Evolutionary conservation across 306 rosid genomes (phyloP).

Genomic region (Betula pendula): DNA sequence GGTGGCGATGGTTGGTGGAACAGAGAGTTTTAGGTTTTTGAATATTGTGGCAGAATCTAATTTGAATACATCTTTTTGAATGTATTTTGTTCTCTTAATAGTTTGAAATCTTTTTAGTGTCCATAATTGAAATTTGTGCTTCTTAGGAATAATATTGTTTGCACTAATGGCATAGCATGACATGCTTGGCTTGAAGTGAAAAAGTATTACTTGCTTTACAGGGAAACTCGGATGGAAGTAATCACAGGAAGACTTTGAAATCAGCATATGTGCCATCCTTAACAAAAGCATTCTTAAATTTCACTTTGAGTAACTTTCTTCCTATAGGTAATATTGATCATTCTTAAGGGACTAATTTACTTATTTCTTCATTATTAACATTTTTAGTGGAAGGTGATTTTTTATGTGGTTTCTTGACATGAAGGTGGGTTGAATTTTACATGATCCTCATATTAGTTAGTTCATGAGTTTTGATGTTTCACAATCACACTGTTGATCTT

Average conservation of each 20-base stretch:
- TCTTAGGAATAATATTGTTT: not conserved
- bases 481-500: not conserved
- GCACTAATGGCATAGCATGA: not conserved
- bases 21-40: too few relatives aligned
- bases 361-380: not conserved
- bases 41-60: too few relatives aligned
- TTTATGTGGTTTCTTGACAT: not conserved
- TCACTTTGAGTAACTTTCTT: not conserved
- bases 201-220: not conserved
- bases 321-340: conserved; percentile 6
- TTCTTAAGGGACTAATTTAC: not conserved
- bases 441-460: not conserved
- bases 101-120: not conserved
- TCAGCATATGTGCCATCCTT: conserved; percentile 6
- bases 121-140: not conserved
- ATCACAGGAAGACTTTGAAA: not conserved
- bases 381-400: not conserved
- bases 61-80: not conserved
- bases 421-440: not conserved
- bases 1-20: too few relatives aligned
- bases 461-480: not conserved
- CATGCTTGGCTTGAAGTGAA: not conserved
- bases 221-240: conserved; percentile 6
- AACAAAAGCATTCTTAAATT: not conserved
- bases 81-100: not conserved